A percentile compares a stretch with the other conserved stretches of the same genome.
phyloP scores from a whole-genome alignment of 2,329 filamentous ascomycete genomes.

The Cladosporium sp. region DNA sequence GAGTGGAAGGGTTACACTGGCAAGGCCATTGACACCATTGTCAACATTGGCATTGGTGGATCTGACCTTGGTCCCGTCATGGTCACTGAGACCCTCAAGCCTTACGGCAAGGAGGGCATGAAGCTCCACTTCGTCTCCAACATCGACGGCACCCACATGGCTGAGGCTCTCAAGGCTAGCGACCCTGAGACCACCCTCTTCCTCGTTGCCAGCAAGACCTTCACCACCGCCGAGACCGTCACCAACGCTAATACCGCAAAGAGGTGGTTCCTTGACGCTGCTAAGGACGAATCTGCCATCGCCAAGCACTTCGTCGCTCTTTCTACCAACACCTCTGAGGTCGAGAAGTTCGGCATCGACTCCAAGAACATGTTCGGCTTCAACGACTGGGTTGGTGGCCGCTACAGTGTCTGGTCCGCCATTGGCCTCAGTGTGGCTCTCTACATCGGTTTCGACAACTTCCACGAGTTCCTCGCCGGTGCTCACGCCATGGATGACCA shows the following conservation, averaged over 20 bases:
- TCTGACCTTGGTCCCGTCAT: slow-evolving; percentile 98
- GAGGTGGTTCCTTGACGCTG: slow-evolving; percentile 86
- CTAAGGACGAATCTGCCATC: slow-evolving; percentile 69
- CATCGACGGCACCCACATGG: slow-evolving; percentile 97
- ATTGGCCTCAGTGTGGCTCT: slow-evolving; percentile 92
- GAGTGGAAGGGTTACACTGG: slow-evolving; percentile 96
- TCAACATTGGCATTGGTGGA: slow-evolving; percentile 97
- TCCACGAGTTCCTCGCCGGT: slow-evolving; percentile 90
- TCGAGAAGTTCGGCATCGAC: slow-evolving; percentile 98
- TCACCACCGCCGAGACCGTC: slow-evolving; percentile 94
- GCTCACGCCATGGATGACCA: slow-evolving; percentile 98
- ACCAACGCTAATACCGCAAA: slow-evolving; percentile 98
- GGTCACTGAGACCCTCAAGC: slow-evolving; percentile 96
- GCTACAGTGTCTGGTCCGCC: slow-evolving; percentile 98
- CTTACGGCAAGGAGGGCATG: slow-evolving; percentile 80
- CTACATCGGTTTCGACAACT: slow-evolving; percentile 97
- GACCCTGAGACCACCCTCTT: slow-evolving; percentile 98
- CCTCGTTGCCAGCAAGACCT: slow-evolving; percentile 97
- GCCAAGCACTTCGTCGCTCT: slow-evolving; percentile 98
- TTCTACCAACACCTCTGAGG: slow-evolving; percentile 91
- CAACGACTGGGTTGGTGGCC: slow-evolving; percentile 95
- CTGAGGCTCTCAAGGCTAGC: slow-evolving; percentile 81
- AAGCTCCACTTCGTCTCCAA: slow-evolving; percentile 98
- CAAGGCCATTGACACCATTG: slow-evolving; percentile 92
- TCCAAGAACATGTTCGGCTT: slow-evolving; percentile 99